Conservation (phyloP, 169 alveolate species). For the Eimeria zaria region DNA sequence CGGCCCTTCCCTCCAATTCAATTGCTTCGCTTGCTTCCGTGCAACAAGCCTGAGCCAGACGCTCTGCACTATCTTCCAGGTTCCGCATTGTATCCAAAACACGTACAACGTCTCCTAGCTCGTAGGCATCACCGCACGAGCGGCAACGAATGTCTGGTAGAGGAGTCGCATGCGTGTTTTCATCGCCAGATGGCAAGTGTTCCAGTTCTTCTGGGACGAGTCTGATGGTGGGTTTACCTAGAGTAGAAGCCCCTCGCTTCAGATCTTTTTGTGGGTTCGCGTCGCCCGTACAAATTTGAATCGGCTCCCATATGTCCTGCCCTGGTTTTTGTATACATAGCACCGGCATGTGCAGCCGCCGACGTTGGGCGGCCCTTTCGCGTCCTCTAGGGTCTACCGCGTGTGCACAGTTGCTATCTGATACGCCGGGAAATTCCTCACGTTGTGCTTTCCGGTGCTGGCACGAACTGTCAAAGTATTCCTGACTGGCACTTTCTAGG, state of each 20-base stretch:
- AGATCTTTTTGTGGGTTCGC: background rate
- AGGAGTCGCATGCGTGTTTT: background rate
- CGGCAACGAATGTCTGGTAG: constrained; percentile 28
- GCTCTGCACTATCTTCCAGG: constrained; percentile 4
- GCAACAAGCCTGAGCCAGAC: background rate
- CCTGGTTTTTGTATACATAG: background rate
- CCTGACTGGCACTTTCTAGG: constrained; percentile 2
- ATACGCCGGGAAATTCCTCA: background rate
- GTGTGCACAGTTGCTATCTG: background rate
- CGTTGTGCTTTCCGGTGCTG: background rate
- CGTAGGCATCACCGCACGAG: background rate
- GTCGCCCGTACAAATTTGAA: constrained; percentile 7
- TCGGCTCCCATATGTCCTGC: constrained; percentile 18
- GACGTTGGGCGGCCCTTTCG: constrained; percentile 3
- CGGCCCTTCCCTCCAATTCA: constrained; percentile 18
- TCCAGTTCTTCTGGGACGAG: constrained; percentile 22
- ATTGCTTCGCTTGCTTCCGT: background rate
- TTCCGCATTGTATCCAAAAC: background rate
- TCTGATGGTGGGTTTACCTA: background rate
- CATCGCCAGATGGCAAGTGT: background rate
- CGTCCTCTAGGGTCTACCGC: background rate
- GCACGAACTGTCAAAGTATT: background rate
- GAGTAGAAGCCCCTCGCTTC: background rate
- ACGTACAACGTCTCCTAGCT: constrained; percentile 1
- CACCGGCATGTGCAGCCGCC: constrained; percentile 62